Percentiles rank a stretch among this genome's conserved stretches.
Evolutionary conservation across 169 alveolate species (phyloP).

Genomic region (Plasmodium berghei): DNA sequence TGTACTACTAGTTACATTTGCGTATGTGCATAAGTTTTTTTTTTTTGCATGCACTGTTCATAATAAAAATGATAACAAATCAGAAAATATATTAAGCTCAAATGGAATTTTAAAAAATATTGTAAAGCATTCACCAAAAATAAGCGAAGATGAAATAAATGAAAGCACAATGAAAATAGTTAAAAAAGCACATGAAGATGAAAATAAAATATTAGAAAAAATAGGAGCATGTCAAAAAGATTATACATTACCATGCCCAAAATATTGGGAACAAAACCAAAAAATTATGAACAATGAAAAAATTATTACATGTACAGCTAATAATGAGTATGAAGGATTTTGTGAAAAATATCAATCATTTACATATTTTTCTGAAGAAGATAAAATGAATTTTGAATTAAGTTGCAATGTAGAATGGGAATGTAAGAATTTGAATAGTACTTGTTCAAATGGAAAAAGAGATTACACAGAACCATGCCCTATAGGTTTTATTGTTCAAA

Average conservation of each 20-base stretch:
- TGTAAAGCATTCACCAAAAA: constrained; percentile 57
- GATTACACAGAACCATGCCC: constrained; percentile 72
- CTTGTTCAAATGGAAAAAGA: constrained; percentile 46
- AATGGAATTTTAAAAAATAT: constrained; percentile 66
- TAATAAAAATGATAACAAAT: constrained; percentile 3
- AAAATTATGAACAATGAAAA: constrained; percentile 16
- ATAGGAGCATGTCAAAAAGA: constrained; percentile 53
- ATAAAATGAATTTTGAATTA: constrained; percentile 50
- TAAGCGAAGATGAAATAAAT: constrained; percentile 44
- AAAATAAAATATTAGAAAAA: constrained; percentile 38
- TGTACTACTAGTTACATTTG: not conserved
- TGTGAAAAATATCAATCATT: constrained; percentile 62
- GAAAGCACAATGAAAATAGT: constrained; percentile 62
- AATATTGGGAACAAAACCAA: constrained; percentile 52
- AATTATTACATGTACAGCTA: constrained; percentile 52
- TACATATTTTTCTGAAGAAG: constrained; percentile 50
- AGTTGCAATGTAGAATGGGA: constrained; percentile 77
- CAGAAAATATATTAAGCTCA: constrained; percentile 44
- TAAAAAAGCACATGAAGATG: constrained; percentile 70
- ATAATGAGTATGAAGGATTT: constrained; percentile 47
- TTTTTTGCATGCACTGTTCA: constrained; percentile 18
- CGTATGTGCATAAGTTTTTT: not conserved
- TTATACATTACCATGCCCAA: constrained; percentile 76
- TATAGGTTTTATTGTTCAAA: constrained; percentile 51
- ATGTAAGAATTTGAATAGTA: constrained; percentile 19